Evolutionary conservation across 2,329 filamentous ascomycete species (phyloP).

Genomic region (Trichoderma atrobrunneum): DNA sequence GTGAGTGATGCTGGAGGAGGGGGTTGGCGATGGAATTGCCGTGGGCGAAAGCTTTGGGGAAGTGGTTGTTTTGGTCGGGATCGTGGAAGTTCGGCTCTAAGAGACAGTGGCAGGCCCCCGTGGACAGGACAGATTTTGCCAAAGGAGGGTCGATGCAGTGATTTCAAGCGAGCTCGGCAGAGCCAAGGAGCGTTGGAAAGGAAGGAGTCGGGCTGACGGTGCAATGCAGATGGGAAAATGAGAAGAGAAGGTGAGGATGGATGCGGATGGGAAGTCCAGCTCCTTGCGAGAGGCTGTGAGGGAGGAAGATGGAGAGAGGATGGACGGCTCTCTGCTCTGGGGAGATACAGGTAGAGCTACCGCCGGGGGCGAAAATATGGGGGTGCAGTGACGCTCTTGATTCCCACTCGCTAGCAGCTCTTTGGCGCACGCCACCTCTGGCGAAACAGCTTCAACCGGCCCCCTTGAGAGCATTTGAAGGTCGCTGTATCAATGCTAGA

Average conservation of each 20-base stretch:
- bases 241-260: constrained; percentile 43
- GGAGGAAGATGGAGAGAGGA: constrained; percentile 27
- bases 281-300: constrained; percentile 30
- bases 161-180: constrained; percentile 31
- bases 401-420: constrained; percentile 17
- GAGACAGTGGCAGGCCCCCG: constrained; percentile 24
- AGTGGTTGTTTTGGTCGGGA: not conserved
- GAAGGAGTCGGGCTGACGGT: constrained; percentile 34
- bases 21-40: constrained; percentile 15
- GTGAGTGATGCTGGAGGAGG: constrained; percentile 21
- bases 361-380: constrained; percentile 7
- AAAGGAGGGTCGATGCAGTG: constrained; percentile 38
- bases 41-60: constrained; percentile 1
- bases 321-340: not conserved
- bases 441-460: constrained; percentile 21
- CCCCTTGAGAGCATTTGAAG: not conserved
- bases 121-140: constrained; percentile 32
- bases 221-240: constrained; percentile 34
- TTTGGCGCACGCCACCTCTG: constrained; percentile 20
- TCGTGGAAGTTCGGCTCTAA: constrained; percentile 20
- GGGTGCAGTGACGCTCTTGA: constrained; percentile 16
- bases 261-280: constrained; percentile 40
- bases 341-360: not conserved
- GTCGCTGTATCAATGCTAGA: not conserved
- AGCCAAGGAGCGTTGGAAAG: constrained; percentile 40